These are phyloP conservation scores for Nemania sp. DNA, from an alignment of 2,329 filamentous ascomycete genomes.

Conservation along the genomic window DNA sequence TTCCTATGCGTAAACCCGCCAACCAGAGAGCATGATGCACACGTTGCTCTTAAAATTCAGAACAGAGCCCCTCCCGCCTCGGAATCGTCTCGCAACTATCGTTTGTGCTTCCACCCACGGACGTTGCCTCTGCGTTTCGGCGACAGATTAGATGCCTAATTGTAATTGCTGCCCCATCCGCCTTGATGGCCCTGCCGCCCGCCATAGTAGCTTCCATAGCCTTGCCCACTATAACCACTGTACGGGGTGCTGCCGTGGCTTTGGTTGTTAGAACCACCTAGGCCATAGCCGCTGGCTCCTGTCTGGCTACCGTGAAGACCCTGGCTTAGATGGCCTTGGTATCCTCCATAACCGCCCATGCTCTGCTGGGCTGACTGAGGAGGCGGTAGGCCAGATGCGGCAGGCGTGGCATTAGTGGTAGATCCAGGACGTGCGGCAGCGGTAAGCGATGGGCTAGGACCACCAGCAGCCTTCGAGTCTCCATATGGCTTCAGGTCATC, in stretches of 20 bases:
- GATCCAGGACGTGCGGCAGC: slow-evolving; percentile 61
- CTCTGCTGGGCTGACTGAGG: slow-evolving; percentile 57
- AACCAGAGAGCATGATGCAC: slow-evolving; percentile 31
- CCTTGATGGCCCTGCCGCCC: slow-evolving; percentile 51
- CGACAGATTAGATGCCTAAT: slow-evolving; percentile 37
- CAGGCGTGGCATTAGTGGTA: slow-evolving; percentile 56
- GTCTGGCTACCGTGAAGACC: slow-evolving; percentile 55
- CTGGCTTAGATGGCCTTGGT: slow-evolving; percentile 58
- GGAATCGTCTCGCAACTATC: slow-evolving; percentile 18
- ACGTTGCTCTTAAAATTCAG: slow-evolving; percentile 29
- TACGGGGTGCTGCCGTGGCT: slow-evolving; percentile 60
- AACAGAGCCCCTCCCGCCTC: slow-evolving; percentile 25
- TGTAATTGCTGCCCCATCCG: slow-evolving; percentile 65
- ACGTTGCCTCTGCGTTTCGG: slow-evolving; percentile 26
- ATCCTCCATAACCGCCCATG: slow-evolving; percentile 59
- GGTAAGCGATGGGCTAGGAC: slow-evolving; percentile 60
- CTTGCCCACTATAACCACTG: slow-evolving; percentile 53
- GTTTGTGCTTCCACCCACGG: slow-evolving; percentile 23
- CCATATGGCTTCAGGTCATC: slow-evolving; percentile 65
- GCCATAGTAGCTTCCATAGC: slow-evolving; percentile 54
- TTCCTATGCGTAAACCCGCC: slow-evolving; percentile 34
- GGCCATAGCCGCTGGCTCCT: slow-evolving; percentile 53
- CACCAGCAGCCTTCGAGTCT: slow-evolving; percentile 56
- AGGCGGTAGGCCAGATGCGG: slow-evolving; percentile 59
- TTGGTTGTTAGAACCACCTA: slow-evolving; percentile 53